Base-by-base conservation (phyloP, 192 early-diverging fungal species). In the Gryganskiella cystojenkinii region DNA sequence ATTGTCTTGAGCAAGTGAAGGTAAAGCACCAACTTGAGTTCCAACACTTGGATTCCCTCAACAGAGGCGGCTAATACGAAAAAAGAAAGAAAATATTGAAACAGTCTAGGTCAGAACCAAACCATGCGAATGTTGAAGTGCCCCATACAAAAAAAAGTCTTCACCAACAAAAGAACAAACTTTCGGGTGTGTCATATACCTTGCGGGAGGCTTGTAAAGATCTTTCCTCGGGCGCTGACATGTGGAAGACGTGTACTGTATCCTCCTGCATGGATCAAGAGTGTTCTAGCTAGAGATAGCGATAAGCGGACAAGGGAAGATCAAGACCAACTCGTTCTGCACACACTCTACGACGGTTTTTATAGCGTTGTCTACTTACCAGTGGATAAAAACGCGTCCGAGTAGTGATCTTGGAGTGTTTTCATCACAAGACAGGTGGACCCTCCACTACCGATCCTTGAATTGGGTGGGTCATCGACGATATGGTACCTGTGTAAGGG, bases 211-310 rank as follows among this genome's bases (percentile, higher is more conserved):
- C 57, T 78, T 13, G 55, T 67, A 55, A 83, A 83, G 58, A 83
- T 37, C 56, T 83, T 83, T 8, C 81, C 81, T 15, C 66, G 49
- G 8, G 70, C 65, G 45, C 81, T 83, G 19, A 80, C 79, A 71
- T 83, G 81, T 3, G 81, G 81, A 22, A 83, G 30, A 53, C 81
- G 65, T 11, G 70, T 83, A 27, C 79, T 76, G 54, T 83, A 83
- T 0, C 81, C 81, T 13, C 81, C 81, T 24, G 81, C 71, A 53
- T 83, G 81, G 35, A 83, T 75, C 28, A 83, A 46, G 9, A 83
- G 66, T 15, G 67, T 56, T 2, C 67, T 57, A 3, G 64, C 78
- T 80, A 50, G 11, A 13, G 6, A 34, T 34, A 47, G 11, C 33
- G 40, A 43, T 33, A 7, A 20, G 47, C 14, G 6, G 47, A 50